These are phyloP conservation scores for Boletus barrowsii DNA, from an alignment of 768 basidiomycete species.

Conservation along the genomic window DNA sequence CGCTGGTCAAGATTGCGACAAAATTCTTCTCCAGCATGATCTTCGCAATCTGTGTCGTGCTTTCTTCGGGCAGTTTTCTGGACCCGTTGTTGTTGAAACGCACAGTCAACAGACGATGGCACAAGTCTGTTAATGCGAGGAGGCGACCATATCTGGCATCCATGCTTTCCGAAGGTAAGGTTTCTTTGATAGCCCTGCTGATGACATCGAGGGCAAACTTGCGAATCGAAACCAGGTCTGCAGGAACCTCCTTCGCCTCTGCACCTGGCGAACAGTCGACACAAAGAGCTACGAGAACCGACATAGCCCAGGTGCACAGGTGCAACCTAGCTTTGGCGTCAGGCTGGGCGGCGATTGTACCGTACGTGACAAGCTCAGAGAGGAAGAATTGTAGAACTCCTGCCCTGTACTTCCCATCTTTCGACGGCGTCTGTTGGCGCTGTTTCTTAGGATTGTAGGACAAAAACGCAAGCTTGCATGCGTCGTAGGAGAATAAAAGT, in stretches of 20 bases:
- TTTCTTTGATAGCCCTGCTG: slow-evolving; percentile 82
- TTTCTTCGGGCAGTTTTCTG: slow-evolving; percentile 59
- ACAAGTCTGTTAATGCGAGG: slow-evolving; percentile 82
- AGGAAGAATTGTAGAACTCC: slow-evolving; percentile 78
- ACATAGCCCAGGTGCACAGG: slow-evolving; percentile 84
- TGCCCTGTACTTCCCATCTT: slow-evolving; percentile 65
- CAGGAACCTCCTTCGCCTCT: slow-evolving; percentile 72
- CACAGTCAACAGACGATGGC: slow-evolving; percentile 81
- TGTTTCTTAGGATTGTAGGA: slow-evolving; percentile 66
- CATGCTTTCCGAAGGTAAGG: slow-evolving; percentile 51
- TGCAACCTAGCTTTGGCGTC: slow-evolving; percentile 54
- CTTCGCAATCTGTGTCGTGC: slow-evolving; percentile 91
- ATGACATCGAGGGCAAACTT: slow-evolving; percentile 90
- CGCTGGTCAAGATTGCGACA: slow-evolving; percentile 82
- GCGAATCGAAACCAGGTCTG: slow-evolving; percentile 84
- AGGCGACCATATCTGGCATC: slow-evolving; percentile 86
- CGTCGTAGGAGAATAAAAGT: slow-evolving; percentile 87
- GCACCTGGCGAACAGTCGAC: slow-evolving; percentile 69
- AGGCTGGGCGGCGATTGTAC: slow-evolving; percentile 63
- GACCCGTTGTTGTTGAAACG: slow-evolving; percentile 56
- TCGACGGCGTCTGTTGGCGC: slow-evolving; percentile 55
- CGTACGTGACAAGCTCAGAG: slow-evolving; percentile 76
- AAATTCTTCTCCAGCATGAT: slow-evolving; percentile 99
- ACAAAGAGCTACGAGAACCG: slow-evolving; percentile 89
- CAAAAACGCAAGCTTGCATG: slow-evolving; percentile 86